A percentile compares a stretch with the other conserved stretches of the same genome.
Conservation (phyloP, 2,329 filamentous ascomycete species). For the Reticulascus tulasneorum region DNA sequence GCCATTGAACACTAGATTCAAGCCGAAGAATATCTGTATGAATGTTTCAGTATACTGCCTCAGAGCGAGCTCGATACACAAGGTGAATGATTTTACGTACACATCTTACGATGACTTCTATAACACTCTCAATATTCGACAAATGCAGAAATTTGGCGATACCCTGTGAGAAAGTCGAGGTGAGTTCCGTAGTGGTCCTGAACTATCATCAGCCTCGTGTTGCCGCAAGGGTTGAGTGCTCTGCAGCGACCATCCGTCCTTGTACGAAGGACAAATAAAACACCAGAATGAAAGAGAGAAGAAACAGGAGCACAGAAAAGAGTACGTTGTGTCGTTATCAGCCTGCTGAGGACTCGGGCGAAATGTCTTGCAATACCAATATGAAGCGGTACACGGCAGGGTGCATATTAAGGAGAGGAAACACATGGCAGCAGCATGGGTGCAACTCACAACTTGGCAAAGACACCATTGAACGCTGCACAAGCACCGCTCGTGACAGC, state of each 20-base stretch:
- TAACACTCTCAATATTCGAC: conserved; percentile 30
- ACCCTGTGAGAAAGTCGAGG: conserved; percentile 40
- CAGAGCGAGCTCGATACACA: not conserved
- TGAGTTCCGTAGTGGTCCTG: conserved; percentile 55
- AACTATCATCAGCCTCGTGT: no score
- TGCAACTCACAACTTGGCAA: conserved; percentile 69
- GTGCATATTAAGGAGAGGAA: not conserved
- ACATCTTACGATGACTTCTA: conserved; percentile 46
- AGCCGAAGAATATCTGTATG: conserved; percentile 65
- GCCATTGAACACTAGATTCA: conserved; percentile 73
- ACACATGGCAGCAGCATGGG: conserved; percentile 2
- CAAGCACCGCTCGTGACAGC: conserved; percentile 72
- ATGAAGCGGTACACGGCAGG: no score
- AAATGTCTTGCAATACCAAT: no score
- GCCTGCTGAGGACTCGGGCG: no score
- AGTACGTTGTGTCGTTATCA: no score
- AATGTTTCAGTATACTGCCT: conserved; percentile 1
- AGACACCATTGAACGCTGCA: conserved; percentile 77
- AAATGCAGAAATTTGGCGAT: conserved; percentile 44
- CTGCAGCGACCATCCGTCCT: no score
- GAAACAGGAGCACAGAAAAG: no score
- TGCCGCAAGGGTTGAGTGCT: no score
- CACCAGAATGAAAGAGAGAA: no score
- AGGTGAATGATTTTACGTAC: conserved; percentile 34
- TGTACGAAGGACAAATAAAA: no score